Conservation (phyloP, 495 filamentous ascomycete genomes). For the Penicillium lagena region DNA sequence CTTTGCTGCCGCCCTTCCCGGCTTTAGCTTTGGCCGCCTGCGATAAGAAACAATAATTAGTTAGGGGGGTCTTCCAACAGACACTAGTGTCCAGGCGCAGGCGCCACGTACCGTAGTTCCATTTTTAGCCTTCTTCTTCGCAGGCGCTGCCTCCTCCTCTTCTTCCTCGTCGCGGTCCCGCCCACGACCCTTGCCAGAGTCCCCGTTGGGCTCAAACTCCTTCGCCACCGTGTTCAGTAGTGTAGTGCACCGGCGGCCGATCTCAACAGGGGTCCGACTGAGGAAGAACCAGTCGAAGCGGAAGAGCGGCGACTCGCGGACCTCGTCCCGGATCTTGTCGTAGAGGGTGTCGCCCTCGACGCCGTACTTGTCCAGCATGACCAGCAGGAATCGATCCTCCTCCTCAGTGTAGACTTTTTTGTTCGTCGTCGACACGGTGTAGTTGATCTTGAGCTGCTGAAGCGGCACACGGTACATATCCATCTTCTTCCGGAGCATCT, state of each 20-base stretch:
- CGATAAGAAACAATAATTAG: not conserved
- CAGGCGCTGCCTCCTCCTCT: slow-evolving; percentile 73
- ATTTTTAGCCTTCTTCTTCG: slow-evolving; percentile 89
- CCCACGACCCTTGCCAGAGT: slow-evolving; percentile 60
- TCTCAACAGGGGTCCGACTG: slow-evolving; percentile 85
- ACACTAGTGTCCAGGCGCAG: not conserved
- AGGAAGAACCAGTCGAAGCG: slow-evolving; percentile 99
- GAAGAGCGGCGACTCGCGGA: slow-evolving; percentile 91
- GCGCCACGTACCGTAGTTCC: slow-evolving; percentile 56
- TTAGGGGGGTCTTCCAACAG: not conserved
- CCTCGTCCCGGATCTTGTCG: slow-evolving; percentile 83
- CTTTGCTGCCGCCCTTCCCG: slow-evolving; percentile 46
- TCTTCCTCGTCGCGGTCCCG: slow-evolving; percentile 68
- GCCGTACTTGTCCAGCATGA: slow-evolving; percentile 85
- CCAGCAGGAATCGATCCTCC: slow-evolving; percentile 92
- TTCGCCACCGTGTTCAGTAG: slow-evolving; percentile 87
- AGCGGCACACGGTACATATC: slow-evolving; percentile 91
- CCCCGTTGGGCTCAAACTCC: slow-evolving; percentile 82
- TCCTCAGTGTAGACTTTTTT: slow-evolving; percentile 99
- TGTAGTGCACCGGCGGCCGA: slow-evolving; percentile 86
- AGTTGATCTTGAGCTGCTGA: slow-evolving; percentile 97
- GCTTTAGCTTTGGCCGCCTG: slow-evolving; percentile 38
- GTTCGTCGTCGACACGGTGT: slow-evolving; percentile 97
- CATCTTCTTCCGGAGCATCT: slow-evolving; percentile 94
- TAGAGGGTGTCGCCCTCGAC: slow-evolving; percentile 79